Base-by-base conservation (phyloP, 108 stramenopile species). In the Stephanodiscus minutulus region DNA sequence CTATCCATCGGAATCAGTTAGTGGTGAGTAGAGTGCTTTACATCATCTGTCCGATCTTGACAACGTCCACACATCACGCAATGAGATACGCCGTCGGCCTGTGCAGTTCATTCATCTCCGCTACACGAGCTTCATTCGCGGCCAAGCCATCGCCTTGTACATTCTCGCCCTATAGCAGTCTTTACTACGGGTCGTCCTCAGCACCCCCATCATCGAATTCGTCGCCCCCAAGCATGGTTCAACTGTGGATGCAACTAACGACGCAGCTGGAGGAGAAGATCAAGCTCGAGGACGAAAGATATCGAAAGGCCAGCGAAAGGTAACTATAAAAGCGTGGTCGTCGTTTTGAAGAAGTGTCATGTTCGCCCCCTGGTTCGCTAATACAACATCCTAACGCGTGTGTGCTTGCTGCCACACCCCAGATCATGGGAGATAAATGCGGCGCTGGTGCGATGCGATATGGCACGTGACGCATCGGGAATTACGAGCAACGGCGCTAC, bases 381-480 rank as follows among this genome's bases (percentile, higher is more conserved):
- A n/a, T 39, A 8, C 5, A 39, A 39, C 11, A 4, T 11, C 11
- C 39, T 11, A 11, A 39, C 39, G 7, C 11, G 39, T 39, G 11
- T 39, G 39, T 1, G n/a, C n/a, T n/a, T n/a, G n/a, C 39, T 39
- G 39, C 9, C 39, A 39, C 9, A n/a, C n/a, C n/a, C 9, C 11
- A 39, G 74, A 46, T 75, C 79, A 7, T 76, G 87, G 35, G 78
- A 85, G 49, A 62, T 90, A 10, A 77, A 90, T 44, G 74, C 77
- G 17, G 83, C 85, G 15, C 13, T 87, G 5, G 33, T 84, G 29
- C 72, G 75, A 28, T 61, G 70, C 18, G 77, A 74, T 28, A 47
- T 52, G 37, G 76, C 72, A 8, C 56, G 84, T 50, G 87, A 84
- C n/a, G 53, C 56, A 36, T 61, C 49, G 36, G 9, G 49, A 31